Evolutionary conservation across 116 monocot species (phyloP).

Genomic region (Trichopus zeylanicus): DNA sequence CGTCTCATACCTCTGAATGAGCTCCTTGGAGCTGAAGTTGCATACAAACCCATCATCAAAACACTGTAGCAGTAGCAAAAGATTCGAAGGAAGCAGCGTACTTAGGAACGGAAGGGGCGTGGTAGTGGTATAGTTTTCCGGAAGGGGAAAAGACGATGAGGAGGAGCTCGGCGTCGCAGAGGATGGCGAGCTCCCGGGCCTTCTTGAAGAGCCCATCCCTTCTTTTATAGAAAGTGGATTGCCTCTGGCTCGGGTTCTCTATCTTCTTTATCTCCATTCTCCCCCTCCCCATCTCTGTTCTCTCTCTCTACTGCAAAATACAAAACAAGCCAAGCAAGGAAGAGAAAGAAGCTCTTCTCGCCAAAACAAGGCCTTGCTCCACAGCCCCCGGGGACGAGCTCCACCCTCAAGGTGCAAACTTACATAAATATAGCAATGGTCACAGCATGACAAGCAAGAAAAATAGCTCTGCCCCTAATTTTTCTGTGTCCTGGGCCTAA

Average conservation of each 20-base stretch:
- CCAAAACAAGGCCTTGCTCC: no score
- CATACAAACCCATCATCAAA: background rate
- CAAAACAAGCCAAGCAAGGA: background rate
- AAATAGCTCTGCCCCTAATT: no score
- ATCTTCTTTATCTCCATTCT: constrained; percentile 67
- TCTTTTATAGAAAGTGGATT: constrained; percentile 79
- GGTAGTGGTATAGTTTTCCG: constrained; percentile 57
- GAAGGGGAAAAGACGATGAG: constrained; percentile 69
- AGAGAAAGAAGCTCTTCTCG: background rate
- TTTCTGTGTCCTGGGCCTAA: no score
- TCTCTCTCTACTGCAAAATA: background rate
- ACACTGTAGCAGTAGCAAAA: background rate
- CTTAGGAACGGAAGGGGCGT: constrained; percentile 44
- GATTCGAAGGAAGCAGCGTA: background rate
- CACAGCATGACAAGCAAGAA: no score
- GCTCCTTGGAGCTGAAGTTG: constrained; percentile 22
- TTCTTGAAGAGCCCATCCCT: constrained; percentile 79
- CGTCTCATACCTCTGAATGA: constrained; percentile 52
- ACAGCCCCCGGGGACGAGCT: background rate
- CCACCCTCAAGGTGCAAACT: constrained; percentile 4
- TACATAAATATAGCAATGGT: constrained; percentile 6
- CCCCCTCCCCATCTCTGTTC: constrained; percentile 19
- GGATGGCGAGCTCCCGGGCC: constrained; percentile 54
- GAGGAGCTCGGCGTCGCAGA: constrained; percentile 64
- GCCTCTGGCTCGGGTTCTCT: constrained; percentile 66